phyloP scores from a whole-genome alignment of 2,329 filamentous ascomycete species.

The Allantophomopsis cytisporea region DNA sequence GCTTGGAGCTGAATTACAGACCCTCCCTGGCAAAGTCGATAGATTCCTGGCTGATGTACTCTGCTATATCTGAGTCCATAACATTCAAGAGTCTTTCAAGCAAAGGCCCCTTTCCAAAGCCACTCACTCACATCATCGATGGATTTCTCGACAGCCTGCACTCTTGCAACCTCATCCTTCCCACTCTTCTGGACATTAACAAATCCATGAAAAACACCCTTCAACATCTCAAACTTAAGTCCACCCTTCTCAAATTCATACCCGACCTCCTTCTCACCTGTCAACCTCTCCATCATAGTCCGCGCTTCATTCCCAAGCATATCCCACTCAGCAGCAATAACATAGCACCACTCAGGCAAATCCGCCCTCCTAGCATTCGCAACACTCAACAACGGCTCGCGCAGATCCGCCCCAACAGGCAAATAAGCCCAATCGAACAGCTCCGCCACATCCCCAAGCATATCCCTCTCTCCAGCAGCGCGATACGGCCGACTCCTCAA shows the following conservation, averaged over 20 bases:
- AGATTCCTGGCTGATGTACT: no score
- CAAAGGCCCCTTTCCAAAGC: constrained; percentile 8
- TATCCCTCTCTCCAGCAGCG: constrained; percentile 2
- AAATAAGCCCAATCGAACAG: constrained; percentile 10
- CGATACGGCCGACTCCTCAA: constrained; percentile 10
- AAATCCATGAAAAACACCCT: constrained; percentile 8
- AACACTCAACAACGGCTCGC: constrained; percentile 10
- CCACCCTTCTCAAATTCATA: constrained; percentile 8
- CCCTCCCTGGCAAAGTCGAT: no score
- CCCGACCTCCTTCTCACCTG: neutral
- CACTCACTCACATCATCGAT: constrained; percentile 7
- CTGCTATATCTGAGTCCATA: no score
- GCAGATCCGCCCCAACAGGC: constrained; percentile 8
- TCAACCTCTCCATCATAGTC: constrained; percentile 4
- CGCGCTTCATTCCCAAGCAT: constrained; percentile 11
- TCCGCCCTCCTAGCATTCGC: constrained; percentile 7
- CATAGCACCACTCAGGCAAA: constrained; percentile 9
- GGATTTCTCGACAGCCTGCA: constrained; percentile 3
- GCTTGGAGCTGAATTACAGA: no score
- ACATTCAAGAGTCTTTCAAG: neutral
- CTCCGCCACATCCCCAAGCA: constrained; percentile 4
- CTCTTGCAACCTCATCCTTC: constrained; percentile 5
- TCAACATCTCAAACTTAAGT: constrained; percentile 8
- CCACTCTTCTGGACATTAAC: constrained; percentile 6
- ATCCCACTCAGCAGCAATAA: constrained; percentile 14